phyloP scores from a whole-genome alignment of 2,329 filamentous ascomycete genomes.

The Fusarium sp. region DNA sequence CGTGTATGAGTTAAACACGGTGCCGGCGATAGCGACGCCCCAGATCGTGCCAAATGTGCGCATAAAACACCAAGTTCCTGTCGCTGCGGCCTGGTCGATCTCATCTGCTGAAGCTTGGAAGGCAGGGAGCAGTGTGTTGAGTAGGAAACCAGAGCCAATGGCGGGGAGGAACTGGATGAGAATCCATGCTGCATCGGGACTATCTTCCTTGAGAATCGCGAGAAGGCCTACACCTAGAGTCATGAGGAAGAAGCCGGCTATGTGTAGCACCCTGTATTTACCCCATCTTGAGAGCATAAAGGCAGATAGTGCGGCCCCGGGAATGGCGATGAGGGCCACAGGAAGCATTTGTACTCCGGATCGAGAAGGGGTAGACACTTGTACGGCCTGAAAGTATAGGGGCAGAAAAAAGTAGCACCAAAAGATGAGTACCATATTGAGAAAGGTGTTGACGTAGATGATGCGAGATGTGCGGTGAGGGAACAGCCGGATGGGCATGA shows the following conservation, averaged over 20 bases:
- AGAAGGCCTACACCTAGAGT: constrained; percentile 57
- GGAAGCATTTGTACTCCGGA: constrained; percentile 52
- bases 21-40: constrained; percentile 58
- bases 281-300: constrained; percentile 49
- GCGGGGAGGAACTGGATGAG: constrained; percentile 54
- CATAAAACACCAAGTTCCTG: constrained; percentile 56
- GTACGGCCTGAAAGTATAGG: constrained; percentile 60
- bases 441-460: constrained; percentile 40
- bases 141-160: constrained; percentile 56
- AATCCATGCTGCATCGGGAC: constrained; percentile 52
- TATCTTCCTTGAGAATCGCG: constrained; percentile 50
- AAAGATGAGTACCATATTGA: constrained; percentile 43
- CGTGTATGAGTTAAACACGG: constrained; percentile 53
- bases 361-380: constrained; percentile 46
- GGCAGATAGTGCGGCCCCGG: constrained; percentile 42
- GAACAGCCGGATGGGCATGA: constrained; percentile 43
- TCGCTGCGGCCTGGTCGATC: constrained; percentile 51
- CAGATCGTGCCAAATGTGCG: constrained; percentile 58
- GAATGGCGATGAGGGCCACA: constrained; percentile 46
- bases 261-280: constrained; percentile 50
- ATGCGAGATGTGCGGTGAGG: constrained; percentile 35
- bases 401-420: constrained; percentile 58
- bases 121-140: constrained; percentile 57
- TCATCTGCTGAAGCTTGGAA: constrained; percentile 54
- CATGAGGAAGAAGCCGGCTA: constrained; percentile 52